phyloP scores from a whole-genome alignment of 805 yeast species.

The Blastobotrys robertii region DNA sequence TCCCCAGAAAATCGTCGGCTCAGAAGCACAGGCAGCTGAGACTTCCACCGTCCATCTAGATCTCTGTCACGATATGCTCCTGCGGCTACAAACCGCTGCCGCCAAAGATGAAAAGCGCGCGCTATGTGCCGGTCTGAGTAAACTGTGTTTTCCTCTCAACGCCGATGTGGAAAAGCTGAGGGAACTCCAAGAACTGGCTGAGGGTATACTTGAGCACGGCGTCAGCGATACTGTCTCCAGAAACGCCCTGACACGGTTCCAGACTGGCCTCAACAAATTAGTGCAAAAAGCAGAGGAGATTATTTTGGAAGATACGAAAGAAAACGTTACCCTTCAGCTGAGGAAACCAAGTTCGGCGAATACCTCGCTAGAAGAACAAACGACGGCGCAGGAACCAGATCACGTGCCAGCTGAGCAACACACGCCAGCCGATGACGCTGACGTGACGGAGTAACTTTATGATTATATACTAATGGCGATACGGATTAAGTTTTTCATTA shows the following conservation, averaged over 20 bases:
- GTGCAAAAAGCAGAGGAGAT: conserved; percentile 14
- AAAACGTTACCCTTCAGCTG: no score
- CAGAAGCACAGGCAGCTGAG: conserved; percentile 37
- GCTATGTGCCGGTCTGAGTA: conserved; percentile 41
- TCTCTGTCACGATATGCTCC: conserved; percentile 46
- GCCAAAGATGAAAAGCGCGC: conserved; percentile 46
- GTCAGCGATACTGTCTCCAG: conserved; percentile 27
- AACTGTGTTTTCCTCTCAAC: conserved; percentile 34
- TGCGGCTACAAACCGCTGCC: conserved; percentile 37
- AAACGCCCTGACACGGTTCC: conserved; percentile 29
- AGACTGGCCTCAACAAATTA: conserved; percentile 13
- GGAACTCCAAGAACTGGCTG: conserved; percentile 22
- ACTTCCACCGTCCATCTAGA: conserved; percentile 45
- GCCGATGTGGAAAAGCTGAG: conserved; percentile 22
- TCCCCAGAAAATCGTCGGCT: conserved; percentile 35
- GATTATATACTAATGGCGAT: no score
- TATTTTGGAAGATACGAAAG: background rate
- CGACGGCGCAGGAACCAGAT: no score
- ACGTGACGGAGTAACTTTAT: no score
- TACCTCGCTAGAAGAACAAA: no score
- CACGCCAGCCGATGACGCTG: no score
- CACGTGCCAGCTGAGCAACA: no score
- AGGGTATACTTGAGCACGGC: conserved; percentile 26
- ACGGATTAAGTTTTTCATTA: no score
- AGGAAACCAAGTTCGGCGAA: no score